Evolutionary conservation across 2,329 filamentous ascomycete genomes (phyloP).

Genomic region (Trichoderma sp.): DNA sequence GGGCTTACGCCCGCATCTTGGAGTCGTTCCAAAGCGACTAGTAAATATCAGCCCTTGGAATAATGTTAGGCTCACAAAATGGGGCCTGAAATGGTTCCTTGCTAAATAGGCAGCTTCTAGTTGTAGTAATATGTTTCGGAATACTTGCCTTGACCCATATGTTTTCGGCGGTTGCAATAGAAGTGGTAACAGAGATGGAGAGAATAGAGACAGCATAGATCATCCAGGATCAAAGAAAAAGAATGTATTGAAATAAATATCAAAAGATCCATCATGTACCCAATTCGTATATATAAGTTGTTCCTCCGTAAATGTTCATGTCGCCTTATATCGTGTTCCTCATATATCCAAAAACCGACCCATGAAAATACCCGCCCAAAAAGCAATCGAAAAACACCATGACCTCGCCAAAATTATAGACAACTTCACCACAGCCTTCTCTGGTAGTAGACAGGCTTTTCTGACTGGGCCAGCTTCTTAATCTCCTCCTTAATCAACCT

Average conservation of each 20-base stretch:
- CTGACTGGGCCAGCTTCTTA: constrained; percentile 46
- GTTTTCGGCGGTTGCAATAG: no score
- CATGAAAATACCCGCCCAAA: not conserved
- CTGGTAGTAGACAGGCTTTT: constrained; percentile 54
- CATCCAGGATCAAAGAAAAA: not conserved
- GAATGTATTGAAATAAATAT: not conserved
- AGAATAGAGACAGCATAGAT: not conserved
- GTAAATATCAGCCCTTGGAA: not conserved
- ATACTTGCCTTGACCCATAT: not conserved
- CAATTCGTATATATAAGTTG: not conserved
- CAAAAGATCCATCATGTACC: not conserved
- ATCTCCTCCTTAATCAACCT: constrained; percentile 61
- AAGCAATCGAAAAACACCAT: not conserved
- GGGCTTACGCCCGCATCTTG: not conserved
- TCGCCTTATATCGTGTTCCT: not conserved
- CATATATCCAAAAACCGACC: not conserved
- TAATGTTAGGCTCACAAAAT: not conserved
- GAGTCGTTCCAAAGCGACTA: not conserved
- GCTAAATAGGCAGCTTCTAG: not conserved
- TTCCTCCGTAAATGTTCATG: not conserved
- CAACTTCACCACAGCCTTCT: constrained; percentile 51
- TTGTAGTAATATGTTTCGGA: not conserved
- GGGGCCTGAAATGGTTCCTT: not conserved
- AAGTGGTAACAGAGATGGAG: not conserved
- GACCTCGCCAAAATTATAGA: no score